These are phyloP conservation scores for Panaeolus cyanescens DNA, from an alignment of 768 basidiomycete species.

Conservation along the genomic window DNA sequence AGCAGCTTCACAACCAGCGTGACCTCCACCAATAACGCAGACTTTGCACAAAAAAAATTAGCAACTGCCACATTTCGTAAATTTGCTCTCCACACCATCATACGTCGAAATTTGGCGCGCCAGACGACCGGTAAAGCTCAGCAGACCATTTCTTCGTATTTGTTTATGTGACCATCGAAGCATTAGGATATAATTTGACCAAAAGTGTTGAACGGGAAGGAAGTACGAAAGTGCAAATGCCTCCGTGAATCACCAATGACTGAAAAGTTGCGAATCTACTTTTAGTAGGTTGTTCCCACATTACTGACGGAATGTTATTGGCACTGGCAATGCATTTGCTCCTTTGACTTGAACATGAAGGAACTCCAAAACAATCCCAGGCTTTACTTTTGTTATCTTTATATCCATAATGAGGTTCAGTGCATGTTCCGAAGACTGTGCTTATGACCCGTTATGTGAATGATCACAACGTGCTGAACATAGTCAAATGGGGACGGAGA, in stretches of 20 bases:
- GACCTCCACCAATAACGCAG: slow-evolving; percentile 89
- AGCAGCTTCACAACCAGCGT: slow-evolving; percentile 93
- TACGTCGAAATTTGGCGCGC: background rate
- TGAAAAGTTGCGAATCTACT: background rate
- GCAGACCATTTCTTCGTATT: background rate
- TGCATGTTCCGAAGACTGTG: no score
- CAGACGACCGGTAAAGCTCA: background rate
- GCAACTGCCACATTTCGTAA: background rate
- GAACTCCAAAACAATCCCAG: no score
- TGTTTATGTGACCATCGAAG: background rate
- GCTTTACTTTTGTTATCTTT: no score
- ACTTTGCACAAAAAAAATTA: slow-evolving; percentile 37
- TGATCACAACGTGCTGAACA: no score
- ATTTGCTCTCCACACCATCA: background rate
- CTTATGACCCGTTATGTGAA: no score
- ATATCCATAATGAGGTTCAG: no score
- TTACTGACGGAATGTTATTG: no score
- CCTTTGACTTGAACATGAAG: no score
- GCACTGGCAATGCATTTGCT: no score
- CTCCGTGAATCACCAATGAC: no score
- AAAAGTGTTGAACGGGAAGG: background rate
- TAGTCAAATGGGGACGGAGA: no score
- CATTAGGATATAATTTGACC: background rate
- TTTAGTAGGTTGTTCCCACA: background rate
- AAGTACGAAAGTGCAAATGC: background rate